phyloP scores from a whole-genome alignment of 768 basidiomycete species.

The Suillus decipiens region DNA sequence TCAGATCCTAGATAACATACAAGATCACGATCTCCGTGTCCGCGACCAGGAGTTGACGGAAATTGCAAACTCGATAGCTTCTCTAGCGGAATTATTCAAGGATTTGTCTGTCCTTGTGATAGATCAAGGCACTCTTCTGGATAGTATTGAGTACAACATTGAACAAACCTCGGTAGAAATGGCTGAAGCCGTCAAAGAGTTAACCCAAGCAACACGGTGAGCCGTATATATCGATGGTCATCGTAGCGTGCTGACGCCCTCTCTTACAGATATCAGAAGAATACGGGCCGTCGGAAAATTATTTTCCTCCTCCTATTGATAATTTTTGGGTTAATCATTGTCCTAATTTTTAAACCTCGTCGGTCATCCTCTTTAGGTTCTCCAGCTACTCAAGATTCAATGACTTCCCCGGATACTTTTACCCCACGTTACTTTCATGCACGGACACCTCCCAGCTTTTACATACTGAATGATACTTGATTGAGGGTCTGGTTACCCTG shows the following conservation, averaged over 20 bases:
- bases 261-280: conserved; percentile 80
- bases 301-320: conserved; percentile 90
- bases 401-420: conserved; percentile 26
- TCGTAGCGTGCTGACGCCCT: conserved; percentile 1
- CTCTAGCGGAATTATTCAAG: conserved; percentile 94
- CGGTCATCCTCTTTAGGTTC: conserved; percentile 33
- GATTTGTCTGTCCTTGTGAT: conserved; percentile 92
- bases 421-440: conserved; percentile 33
- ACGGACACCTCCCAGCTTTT: conserved; percentile 26
- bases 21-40: conserved; percentile 42
- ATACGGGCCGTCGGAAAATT: conserved; percentile 89
- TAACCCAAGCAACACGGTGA: conserved; percentile 79
- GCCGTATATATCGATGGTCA: conserved; percentile 27
- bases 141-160: conserved; percentile 97
- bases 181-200: conserved; percentile 81
- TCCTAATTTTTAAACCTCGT: conserved; percentile 92
- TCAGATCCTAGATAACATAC: conserved; percentile 39
- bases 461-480: conserved; percentile 6
- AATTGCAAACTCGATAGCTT: conserved; percentile 89
- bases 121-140: conserved; percentile 95
- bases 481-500: conserved; percentile 6
- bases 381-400: conserved; percentile 28
- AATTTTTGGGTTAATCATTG: conserved; percentile 83
- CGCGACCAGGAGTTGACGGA: conserved; percentile 77
- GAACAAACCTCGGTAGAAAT: conserved; percentile 86